Evolutionary conservation across 169 alveolate species (phyloP), one percentile per base, ranked within the genome.

Genomic region (Ichthyophthirius multifiliis): DNA sequence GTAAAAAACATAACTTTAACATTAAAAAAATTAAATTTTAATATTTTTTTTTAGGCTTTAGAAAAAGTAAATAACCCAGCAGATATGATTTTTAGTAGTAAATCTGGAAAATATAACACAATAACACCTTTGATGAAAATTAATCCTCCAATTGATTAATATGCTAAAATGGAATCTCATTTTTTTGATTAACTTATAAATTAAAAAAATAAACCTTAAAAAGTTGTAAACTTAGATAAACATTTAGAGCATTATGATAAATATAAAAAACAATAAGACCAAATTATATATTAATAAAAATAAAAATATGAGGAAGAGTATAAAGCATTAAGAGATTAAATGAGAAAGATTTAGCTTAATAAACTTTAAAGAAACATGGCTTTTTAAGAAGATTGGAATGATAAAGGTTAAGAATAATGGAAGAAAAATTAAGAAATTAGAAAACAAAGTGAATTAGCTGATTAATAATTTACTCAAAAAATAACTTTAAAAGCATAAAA

Each of bases 351-450:
- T 44, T 75, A 85, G 79, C 80, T 89, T 13, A 89, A 91, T 75
- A 94, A 94, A 65, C 75, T 92, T 10, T 90, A 92, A 47, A 88
- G 98, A 75, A 92, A 91, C 86, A 94, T 94, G 81, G 98, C 95
- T 9, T 94, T 94, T 82, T 84, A 90, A 92, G 96, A 94, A 63
- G 96, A 94, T 80, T 94, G 95, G 94, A 90, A 88, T 64, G 83
- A 90, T 65, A 94, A 92, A 82, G 98, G 96, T 34, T 87, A 89
- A 6, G 94, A 91, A 64, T 90, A 94, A 65, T 94, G 98, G 98
- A 92, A 93, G 86, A 90, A 89, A 44, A 94, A 94, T 81, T 83
- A 89, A 88, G 77, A 80, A 35, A 71, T 89, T 48, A 93, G 89
- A 48, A 92, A 90, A 75, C 89, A 92, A 76, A 84, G 96, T 75